Base-by-base conservation (phyloP, 768 basidiomycete species). In the Rhodotorula paludigena region DNA sequence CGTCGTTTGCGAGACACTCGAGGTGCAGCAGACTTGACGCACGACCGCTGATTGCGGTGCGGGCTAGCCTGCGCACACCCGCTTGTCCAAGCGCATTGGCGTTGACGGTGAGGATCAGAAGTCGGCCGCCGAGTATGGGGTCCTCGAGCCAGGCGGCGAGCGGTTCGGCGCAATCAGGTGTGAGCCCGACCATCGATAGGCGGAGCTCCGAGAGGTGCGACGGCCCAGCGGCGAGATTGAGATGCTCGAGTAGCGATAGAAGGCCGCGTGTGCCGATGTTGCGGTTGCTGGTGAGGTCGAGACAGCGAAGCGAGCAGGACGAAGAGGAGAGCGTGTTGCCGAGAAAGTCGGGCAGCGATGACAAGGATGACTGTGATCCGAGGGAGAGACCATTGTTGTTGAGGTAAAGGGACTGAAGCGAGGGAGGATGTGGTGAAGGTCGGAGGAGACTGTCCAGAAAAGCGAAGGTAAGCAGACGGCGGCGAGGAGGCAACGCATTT, bases 1-100 rank as follows among this genome's bases (percentile, higher is more conserved):
- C 51, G 23, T 60, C 66, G 60, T 72, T 72, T 33, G 71, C 71
- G 15, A 56, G 55, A 25, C 23, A 30, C 53, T 72, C 71, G 56
- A 72, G 58, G 48, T 68, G 71, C 28, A 72, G n/a, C 32, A 72
- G 23, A 25, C 59, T 63, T 28, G 63, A 53, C 1, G 58, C 57
- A 20, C 58, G 41, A 0, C 71, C 71, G 33, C 47, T 55, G 21
- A 36, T 61, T 25, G 68, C 56, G 23, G 49, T 41, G 14, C 58
- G 59, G 7, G 59, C 63, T 25, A 72, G 62, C 8, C 63, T 5
- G 14, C 71, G 41, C 21, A 63, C 30, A 8, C 71, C 71, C 1
- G 60, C 66, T 3, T 23, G 8, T 0, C 63, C 51, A 12, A 72
- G 25, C 0, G 11, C 18, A 33, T 59, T 61, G 20, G 66, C 63